Conservation (phyloP, 208 protist species). For the Wallacemonas rigidus region DNA sequence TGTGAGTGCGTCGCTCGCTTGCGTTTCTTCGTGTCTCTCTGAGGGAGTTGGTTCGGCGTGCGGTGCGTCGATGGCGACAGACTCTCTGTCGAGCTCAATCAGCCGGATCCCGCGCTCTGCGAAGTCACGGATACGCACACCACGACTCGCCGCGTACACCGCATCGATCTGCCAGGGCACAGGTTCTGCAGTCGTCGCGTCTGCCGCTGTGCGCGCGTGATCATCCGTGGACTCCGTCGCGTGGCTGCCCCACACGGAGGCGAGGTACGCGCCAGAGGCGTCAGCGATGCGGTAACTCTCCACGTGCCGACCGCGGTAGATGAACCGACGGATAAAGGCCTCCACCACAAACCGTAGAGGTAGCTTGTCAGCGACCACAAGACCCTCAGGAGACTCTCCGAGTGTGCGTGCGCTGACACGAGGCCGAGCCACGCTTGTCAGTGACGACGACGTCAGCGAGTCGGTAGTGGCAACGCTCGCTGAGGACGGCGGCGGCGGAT, state of each 20-base stretch:
- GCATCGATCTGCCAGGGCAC: slow-evolving; percentile 32
- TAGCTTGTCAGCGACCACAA: slow-evolving; percentile 20
- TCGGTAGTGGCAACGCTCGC: neutral
- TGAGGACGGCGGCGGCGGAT: neutral
- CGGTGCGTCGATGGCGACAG: neutral
- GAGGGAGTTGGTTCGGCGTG: neutral
- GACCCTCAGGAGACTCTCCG: slow-evolving; percentile 27
- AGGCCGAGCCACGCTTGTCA: too few species aligned
- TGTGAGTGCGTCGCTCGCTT: too few species aligned
- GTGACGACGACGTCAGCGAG: too few species aligned
- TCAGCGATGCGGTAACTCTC: slow-evolving; percentile 85
- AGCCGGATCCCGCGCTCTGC: slow-evolving; percentile 58
- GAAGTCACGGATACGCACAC: slow-evolving; percentile 62
- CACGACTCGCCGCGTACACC: slow-evolving; percentile 48
- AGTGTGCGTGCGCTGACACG: neutral
- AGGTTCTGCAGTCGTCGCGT: too few species aligned
- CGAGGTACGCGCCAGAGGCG: slow-evolving; percentile 63
- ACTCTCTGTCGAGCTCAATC: slow-evolving; percentile 46
- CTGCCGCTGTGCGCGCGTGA: too few species aligned
- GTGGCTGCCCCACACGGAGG: slow-evolving; percentile 57
- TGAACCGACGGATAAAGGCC: slow-evolving; percentile 63
- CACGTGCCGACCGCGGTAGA: slow-evolving; percentile 57
- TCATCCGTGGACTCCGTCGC: slow-evolving; percentile 11
- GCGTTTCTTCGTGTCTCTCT: too few species aligned
- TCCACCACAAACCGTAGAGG: slow-evolving; percentile 58